Evolutionary conservation across 202 grass and related monocot species (phyloP).

Genomic region (Schoenoplectus triqueter): DNA sequence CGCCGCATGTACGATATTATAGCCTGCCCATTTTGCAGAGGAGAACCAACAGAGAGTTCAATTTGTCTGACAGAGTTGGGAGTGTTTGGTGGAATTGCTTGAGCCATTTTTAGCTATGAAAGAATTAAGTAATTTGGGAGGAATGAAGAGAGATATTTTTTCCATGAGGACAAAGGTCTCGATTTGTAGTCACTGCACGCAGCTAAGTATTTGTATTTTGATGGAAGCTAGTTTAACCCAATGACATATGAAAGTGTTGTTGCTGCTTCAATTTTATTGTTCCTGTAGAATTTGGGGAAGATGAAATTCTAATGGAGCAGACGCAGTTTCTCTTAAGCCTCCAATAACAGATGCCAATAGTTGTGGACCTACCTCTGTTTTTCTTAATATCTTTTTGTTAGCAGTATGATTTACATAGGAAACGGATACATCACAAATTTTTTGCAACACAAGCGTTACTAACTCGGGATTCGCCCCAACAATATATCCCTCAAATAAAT

Average conservation of each 20-base stretch:
- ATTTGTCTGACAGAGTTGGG: background rate
- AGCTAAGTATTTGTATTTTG: background rate
- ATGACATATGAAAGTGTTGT: background rate
- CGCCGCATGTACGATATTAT: conserved; percentile 17
- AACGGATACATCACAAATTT: no score
- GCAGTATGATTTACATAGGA: no score
- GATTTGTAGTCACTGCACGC: background rate
- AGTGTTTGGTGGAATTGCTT: background rate
- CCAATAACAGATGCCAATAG: background rate
- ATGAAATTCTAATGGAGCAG: background rate
- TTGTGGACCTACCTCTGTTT: no score
- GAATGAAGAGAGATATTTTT: background rate
- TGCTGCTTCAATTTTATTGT: background rate
- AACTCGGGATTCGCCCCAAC: no score
- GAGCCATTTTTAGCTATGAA: conserved; percentile 5
- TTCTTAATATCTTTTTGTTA: no score
- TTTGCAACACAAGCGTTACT: no score
- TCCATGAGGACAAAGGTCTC: background rate
- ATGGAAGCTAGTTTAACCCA: background rate
- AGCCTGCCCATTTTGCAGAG: background rate
- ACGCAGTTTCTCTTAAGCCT: background rate
- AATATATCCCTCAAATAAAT: no score
- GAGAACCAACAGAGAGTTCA: background rate
- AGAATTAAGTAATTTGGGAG: background rate
- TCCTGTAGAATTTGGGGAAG: background rate